Evolutionary conservation across 176 grass and related monocot species (phyloP).

Genomic region (Olyra latifolia): DNA sequence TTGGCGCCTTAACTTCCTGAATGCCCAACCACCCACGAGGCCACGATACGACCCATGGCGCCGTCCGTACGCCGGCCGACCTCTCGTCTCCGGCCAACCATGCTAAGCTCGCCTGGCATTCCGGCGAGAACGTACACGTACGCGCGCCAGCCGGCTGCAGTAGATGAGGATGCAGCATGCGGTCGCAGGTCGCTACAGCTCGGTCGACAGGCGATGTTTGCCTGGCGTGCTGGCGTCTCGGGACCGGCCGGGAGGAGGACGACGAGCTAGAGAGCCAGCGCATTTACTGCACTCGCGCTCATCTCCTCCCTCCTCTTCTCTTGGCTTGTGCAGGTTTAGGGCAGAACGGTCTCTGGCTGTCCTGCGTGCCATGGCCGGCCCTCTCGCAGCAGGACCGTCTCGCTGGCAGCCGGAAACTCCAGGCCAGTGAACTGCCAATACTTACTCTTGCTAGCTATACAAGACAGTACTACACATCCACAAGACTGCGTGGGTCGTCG

Average conservation of each 20-base stretch:
- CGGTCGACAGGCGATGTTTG: not conserved
- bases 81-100: no score
- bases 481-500: not conserved
- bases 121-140: no score
- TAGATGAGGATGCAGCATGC: no score
- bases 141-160: no score
- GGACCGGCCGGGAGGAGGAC: not conserved
- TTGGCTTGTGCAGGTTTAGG: not conserved
- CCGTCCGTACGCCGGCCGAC: no score
- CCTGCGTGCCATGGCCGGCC: not conserved
- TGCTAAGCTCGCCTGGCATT: no score
- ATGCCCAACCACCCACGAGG: no score
- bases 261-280: not conserved
- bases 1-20: no score
- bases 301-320: not conserved
- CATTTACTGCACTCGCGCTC: not conserved
- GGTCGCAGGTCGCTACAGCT: no score
- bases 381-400: not conserved
- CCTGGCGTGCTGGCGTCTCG: not conserved
- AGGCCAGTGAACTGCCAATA: not conserved
- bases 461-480: not conserved
- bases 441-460: not conserved
- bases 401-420: slow-evolving; percentile 5
- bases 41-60: no score
- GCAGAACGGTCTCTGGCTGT: not conserved